Evolutionary conservation across 2,329 filamentous ascomycete genomes (phyloP), one percentile per base, ranked within the genome.

Genomic region (Balansia obtecta): DNA sequence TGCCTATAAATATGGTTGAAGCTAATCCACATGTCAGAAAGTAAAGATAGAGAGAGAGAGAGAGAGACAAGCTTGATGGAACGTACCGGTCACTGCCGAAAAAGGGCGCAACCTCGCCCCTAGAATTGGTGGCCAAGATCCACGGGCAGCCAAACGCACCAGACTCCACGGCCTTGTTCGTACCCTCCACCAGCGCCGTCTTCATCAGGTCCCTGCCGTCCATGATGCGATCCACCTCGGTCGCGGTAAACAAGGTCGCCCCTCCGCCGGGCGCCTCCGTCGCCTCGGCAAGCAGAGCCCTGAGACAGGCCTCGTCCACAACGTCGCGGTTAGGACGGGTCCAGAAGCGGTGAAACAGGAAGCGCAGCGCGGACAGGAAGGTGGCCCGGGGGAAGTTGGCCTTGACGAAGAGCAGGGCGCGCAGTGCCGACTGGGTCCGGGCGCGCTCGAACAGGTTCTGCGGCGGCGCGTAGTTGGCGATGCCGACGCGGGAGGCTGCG

Each of bases 81-180:
- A 58, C 60, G 54, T 50, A 68, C 77, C 80, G 70, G 66, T 90
- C 86, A 65, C 84, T 88, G 2, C 86, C 86, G 65, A 90, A 90
- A 62, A 89, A 88, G 0, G 82, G 78, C 67, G 86, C 81, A 46
- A 72, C 72, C 50, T 72, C 64, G 0, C 82, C 83, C 54, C 74
- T 63, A 1, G 60, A 63, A 57, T 84, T 79, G 16, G 71, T 73
- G 3, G 82, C 85, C 75, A 80, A 82, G 53, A 86, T 71, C 86
- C 86, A 91, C 1, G 87, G 87, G 46, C 80, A 79, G 0, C 87
- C 87, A 64, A 86, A 91, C 0, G 86, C 86, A 0, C 86, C 86
- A 46, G 68, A 70, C 38, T 78, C 75, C 15, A 87, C 63, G 0
- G 78, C 83, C 55, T 73, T 72, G 52, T 78, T 71, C 16, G 85